Evolutionary conservation across 139 green algal genomes (phyloP).

Genomic region (Closterium sp.): DNA sequence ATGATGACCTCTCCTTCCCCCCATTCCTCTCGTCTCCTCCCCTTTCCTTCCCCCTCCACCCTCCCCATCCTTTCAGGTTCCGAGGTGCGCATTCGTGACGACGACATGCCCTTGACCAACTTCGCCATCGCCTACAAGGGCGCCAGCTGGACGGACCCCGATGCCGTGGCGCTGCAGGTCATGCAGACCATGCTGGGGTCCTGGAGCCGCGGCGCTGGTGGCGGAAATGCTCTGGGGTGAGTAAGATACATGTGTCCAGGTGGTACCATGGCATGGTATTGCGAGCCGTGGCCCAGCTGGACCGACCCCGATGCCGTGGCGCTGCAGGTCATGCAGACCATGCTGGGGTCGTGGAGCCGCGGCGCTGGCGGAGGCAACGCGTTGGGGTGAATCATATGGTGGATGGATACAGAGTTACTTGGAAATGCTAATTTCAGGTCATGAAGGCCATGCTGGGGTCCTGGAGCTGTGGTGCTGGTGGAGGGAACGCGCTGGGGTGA

Average conservation of each 20-base stretch:
- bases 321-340: slow-evolving; percentile 93
- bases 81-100: slow-evolving; percentile 86
- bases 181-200: slow-evolving; percentile 85
- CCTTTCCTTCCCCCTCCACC: too few species aligned
- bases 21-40: too few species aligned
- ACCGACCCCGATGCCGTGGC: slow-evolving; percentile 91
- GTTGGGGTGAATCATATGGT: too few species aligned
- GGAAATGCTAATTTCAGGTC: too few species aligned
- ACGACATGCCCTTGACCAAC: slow-evolving; percentile 80
- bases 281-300: too few species aligned
- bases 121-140: slow-evolving; percentile 87
- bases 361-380: too few species aligned
- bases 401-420: too few species aligned
- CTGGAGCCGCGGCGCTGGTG: slow-evolving; percentile 51
- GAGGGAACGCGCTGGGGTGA: background rate
- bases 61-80: slow-evolving; percentile 63
- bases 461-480: slow-evolving; percentile 51
- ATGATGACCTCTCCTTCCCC: too few species aligned
- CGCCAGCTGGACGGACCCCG: slow-evolving; percentile 69
- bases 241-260: too few species aligned
- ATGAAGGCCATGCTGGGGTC: slow-evolving; percentile 74
- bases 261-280: too few species aligned
- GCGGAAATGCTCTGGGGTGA: background rate
- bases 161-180: slow-evolving; percentile 95
- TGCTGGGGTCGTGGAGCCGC: too few species aligned